Evolutionary conservation across 2,329 filamentous ascomycete species (phyloP).

Genomic region (Coniochaeta ligniaria): DNA sequence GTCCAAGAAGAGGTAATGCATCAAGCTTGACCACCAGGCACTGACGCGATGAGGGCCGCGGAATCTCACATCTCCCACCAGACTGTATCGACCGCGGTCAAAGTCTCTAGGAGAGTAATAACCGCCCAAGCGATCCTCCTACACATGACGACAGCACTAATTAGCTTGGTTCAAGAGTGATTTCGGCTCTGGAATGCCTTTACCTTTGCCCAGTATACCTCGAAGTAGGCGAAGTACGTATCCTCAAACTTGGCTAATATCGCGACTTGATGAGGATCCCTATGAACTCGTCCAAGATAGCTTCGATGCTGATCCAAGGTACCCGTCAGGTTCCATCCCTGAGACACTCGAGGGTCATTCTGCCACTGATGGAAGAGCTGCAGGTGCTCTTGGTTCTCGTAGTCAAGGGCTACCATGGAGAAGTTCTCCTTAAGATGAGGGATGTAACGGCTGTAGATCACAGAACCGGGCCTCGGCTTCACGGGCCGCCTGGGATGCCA

Average conservation of each 20-base stretch:
- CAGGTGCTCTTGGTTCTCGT: conserved; percentile 55
- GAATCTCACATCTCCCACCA: conserved; percentile 52
- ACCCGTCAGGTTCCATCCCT: conserved; percentile 75
- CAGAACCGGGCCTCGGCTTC: conserved; percentile 63
- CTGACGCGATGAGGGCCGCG: conserved; percentile 53
- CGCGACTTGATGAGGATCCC: conserved; percentile 64
- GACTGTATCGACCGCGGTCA: conserved; percentile 51
- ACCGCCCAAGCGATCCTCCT: conserved; percentile 49
- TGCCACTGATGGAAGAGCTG: conserved; percentile 72
- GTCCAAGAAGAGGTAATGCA: conserved; percentile 57
- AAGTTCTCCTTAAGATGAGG: conserved; percentile 70
- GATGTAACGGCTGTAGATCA: conserved; percentile 73
- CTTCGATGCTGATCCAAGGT: conserved; percentile 66
- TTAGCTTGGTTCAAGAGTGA: background rate
- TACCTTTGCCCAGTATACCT: conserved; percentile 69
- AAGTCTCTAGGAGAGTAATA: conserved; percentile 50
- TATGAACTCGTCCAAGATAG: conserved; percentile 61
- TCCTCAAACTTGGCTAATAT: conserved; percentile 67
- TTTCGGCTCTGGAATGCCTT: conserved; percentile 4
- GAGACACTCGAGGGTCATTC: conserved; percentile 73
- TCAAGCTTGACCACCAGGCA: conserved; percentile 55
- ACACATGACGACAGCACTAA: background rate
- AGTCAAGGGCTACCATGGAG: conserved; percentile 69
- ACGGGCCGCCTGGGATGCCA: conserved; percentile 65
- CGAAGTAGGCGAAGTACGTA: conserved; percentile 67